A percentile compares a stretch with the other conserved stretches of the same genome.
Evolutionary conservation across 2,329 filamentous ascomycete species (phyloP).

Genomic region (Arthrobotrys entomopaga): DNA sequence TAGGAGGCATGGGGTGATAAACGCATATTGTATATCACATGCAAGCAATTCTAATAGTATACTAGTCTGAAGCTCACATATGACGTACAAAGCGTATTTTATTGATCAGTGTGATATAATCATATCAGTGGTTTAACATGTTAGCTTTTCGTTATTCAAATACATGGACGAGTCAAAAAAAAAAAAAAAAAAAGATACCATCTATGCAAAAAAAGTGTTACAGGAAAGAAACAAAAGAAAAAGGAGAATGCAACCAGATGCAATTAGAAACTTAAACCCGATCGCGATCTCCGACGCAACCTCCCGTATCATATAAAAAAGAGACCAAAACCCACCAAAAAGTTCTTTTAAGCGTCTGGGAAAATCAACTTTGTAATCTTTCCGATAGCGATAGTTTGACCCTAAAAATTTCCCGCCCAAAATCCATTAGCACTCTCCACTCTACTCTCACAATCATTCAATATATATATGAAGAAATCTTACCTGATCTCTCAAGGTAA

Average conservation of each 20-base stretch:
- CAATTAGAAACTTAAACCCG: constrained; percentile 11
- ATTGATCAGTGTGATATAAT: background rate
- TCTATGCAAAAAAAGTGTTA: constrained; percentile 46
- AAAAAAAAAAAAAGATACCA: constrained; percentile 37
- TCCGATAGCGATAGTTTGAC: constrained; percentile 98
- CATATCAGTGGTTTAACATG: background rate
- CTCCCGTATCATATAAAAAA: background rate
- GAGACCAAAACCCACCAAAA: background rate
- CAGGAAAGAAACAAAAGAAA: constrained; percentile 8
- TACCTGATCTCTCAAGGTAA: constrained; percentile 89
- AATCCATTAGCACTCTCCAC: constrained; percentile 58
- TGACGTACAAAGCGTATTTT: too few species aligned
- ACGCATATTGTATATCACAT: too few species aligned
- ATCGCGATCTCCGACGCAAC: background rate
- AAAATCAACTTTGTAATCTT: constrained; percentile 92
- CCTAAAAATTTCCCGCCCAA: constrained; percentile 69
- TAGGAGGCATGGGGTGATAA: too few species aligned
- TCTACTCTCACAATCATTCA: background rate
- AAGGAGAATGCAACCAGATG: constrained; percentile 16
- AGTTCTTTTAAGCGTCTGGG: constrained; percentile 38
- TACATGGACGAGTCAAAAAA: constrained; percentile 27
- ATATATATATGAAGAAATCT: constrained; percentile 59
- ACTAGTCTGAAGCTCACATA: too few species aligned
- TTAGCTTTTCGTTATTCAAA: constrained; percentile 29
- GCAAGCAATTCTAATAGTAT: too few species aligned